These are phyloP conservation scores for Pelargonium nanum DNA, from an alignment of 345 rosid species.

Conservation along the genomic window DNA sequence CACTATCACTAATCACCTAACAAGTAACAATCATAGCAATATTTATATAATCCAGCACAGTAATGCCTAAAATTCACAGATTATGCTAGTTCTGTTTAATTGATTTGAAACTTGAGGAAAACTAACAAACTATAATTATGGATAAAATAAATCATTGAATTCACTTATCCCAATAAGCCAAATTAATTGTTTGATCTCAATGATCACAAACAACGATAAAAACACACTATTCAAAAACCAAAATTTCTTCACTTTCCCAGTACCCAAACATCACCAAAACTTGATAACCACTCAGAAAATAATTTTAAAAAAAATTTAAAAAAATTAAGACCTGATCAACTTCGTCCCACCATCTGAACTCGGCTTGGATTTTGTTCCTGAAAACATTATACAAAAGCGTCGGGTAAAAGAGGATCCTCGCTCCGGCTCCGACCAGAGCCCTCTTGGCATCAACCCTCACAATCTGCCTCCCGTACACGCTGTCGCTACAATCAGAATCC, in stretches of 20 bases:
- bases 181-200: not conserved
- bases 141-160: no score
- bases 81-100: not conserved
- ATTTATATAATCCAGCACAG: not conserved
- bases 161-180: not conserved
- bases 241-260: not conserved
- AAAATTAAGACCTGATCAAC: slow-evolving; percentile 38
- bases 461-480: slow-evolving; percentile 15
- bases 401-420: slow-evolving; percentile 55
- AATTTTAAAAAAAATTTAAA: not conserved
- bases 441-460: slow-evolving; percentile 34
- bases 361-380: slow-evolving; percentile 53
- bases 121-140: not conserved
- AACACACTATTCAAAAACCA: not conserved
- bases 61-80: not conserved
- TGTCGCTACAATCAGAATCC: slow-evolving; percentile 19
- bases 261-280: not conserved
- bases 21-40: not conserved
- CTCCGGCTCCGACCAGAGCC: slow-evolving; percentile 57
- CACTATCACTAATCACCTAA: not conserved
- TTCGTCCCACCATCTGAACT: slow-evolving; percentile 67
- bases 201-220: not conserved
- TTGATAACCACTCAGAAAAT: not conserved
- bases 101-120: not conserved
- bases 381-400: slow-evolving; percentile 49